A percentile compares a stretch with the other conserved stretches of the same genome.
These are phyloP conservation scores for carrot (Daucus carota) DNA, from an alignment of 129 eudicot genomes.

Conservation along the genomic window DH1_v3.0 NC_030389.2:367001-367500, in stretches of 20 bases:
- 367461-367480: constrained; percentile 2
- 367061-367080: too few relatives aligned
- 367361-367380: constrained; percentile 10
- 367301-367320: neutral
- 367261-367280: too few relatives aligned
- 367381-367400: neutral
- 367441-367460: neutral
- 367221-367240: neutral
- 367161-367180: too few relatives aligned
- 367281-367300: too few relatives aligned
- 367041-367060: too few relatives aligned
- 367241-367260: neutral
- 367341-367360: constrained; percentile 9
- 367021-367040: too few relatives aligned
- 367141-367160: too few relatives aligned
- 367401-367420: constrained; percentile 1
- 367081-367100: too few relatives aligned
- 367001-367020: too few relatives aligned
- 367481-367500: neutral
- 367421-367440: constrained; percentile 1
- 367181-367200: too few relatives aligned
- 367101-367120: too few relatives aligned
- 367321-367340: constrained; percentile 8
- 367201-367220: neutral
- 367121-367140: too few relatives aligned